These are phyloP conservation scores for Gomphus bonarii DNA, from an alignment of 1,284 basidiomycete genomes.

Conservation along the genomic window DNA sequence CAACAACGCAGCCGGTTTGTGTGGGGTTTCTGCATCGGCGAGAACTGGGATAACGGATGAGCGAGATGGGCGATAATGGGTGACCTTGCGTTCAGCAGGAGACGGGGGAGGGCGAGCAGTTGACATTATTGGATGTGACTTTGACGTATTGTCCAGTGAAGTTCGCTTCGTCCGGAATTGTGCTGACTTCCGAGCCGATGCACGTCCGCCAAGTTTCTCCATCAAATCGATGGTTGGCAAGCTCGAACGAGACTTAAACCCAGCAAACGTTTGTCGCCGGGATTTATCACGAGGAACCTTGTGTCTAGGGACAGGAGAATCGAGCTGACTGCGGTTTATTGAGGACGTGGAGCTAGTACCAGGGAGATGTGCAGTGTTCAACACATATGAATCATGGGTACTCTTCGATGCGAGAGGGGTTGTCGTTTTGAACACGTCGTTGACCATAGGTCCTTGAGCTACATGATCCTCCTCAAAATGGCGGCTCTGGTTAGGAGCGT, in stretches of 20 bases:
- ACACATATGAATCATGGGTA: neutral
- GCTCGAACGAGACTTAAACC: neutral
- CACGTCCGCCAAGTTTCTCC: neutral
- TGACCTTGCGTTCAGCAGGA: neutral
- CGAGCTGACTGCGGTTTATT: neutral
- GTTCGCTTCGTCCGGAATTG: neutral
- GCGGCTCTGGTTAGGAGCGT: neutral
- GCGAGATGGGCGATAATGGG: neutral
- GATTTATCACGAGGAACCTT: neutral
- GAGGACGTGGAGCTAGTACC: neutral
- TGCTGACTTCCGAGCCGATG: neutral
- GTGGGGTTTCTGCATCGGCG: neutral
- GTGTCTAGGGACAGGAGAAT: neutral
- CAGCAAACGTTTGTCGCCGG: neutral
- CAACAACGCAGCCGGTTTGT: neutral
- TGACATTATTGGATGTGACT: neutral
- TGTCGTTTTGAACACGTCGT: neutral
- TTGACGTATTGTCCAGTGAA: neutral
- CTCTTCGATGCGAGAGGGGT: neutral
- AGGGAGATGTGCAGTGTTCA: neutral
- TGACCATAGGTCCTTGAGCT: neutral
- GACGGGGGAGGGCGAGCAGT: neutral
- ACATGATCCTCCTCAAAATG: neutral
- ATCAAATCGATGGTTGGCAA: neutral
- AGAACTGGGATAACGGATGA: neutral